phyloP scores from a whole-genome alignment of 495 filamentous ascomycete genomes.

The Melanomma pulvis-pyrius region DNA sequence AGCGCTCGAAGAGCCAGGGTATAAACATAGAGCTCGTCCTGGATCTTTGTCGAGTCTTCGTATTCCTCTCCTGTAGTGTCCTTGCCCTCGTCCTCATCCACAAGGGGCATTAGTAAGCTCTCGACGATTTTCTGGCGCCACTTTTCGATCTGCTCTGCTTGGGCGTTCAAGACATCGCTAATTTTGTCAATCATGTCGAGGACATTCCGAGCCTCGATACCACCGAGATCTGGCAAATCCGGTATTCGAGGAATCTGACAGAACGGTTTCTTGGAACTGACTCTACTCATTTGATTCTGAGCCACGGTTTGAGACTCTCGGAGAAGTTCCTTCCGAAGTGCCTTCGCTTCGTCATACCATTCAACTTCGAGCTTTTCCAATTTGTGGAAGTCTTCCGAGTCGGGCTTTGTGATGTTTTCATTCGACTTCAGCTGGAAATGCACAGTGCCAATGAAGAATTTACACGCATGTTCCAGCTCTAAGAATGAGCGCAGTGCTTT shows the following conservation, averaged over 20 bases:
- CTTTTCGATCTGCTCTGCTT: constrained; percentile 67
- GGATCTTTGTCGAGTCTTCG: constrained; percentile 79
- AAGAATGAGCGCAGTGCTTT: constrained; percentile 70
- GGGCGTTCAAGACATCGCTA: constrained; percentile 62
- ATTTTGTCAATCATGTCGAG: constrained; percentile 60
- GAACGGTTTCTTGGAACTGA: constrained; percentile 59
- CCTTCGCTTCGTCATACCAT: constrained; percentile 75
- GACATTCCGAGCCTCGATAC: constrained; percentile 63
- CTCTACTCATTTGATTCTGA: constrained; percentile 55
- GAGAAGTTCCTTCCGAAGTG: constrained; percentile 75
- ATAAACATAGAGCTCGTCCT: constrained; percentile 84
- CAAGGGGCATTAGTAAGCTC: constrained; percentile 70
- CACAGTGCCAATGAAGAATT: constrained; percentile 82
- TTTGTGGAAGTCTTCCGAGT: constrained; percentile 64
- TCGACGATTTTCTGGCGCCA: constrained; percentile 73
- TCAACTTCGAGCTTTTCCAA: constrained; percentile 71
- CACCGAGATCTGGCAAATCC: constrained; percentile 54
- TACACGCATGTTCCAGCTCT: constrained; percentile 77
- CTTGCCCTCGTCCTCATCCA: constrained; percentile 75
- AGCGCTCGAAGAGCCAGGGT: constrained; percentile 73
- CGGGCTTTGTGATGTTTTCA: constrained; percentile 59
- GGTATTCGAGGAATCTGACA: constrained; percentile 65
- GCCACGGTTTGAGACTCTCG: constrained; percentile 37
- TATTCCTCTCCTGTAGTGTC: constrained; percentile 88
- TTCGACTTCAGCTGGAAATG: constrained; percentile 81